Conservation (phyloP, 129 eudicot species). For the Scalesia atractyloides region DNA sequence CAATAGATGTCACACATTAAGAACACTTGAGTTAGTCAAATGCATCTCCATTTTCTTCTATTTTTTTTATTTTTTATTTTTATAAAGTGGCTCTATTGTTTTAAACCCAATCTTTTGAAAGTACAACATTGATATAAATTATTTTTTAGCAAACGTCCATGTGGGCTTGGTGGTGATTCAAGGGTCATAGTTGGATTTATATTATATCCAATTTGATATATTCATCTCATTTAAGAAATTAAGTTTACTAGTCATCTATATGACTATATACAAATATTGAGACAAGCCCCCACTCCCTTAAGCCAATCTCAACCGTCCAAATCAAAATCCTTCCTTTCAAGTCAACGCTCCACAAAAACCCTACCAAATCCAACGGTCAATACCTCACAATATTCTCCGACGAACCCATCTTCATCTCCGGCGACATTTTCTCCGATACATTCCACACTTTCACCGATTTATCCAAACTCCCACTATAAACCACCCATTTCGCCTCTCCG, state of each 20-base stretch:
- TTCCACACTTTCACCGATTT: conserved; percentile 96
- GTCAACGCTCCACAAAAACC: neutral
- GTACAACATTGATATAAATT: neutral
- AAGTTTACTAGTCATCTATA: neutral
- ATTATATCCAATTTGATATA: neutral
- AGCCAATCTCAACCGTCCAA: neutral
- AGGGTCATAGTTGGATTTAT: neutral
- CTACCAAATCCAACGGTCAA: neutral
- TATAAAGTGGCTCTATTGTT: neutral
- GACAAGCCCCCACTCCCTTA: neutral
- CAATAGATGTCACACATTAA: no score
- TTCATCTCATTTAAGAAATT: neutral
- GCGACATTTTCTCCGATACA: conserved; percentile 52
- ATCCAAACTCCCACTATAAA: conserved; percentile 90
- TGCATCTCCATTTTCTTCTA: no score
- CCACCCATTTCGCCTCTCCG: conserved; percentile 54
- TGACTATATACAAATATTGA: neutral
- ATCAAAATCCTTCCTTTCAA: neutral
- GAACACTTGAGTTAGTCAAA: no score
- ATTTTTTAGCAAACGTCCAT: neutral
- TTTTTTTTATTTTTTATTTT: no score
- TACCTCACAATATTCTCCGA: neutral
- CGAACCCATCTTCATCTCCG: conserved; percentile 26
- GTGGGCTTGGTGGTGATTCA: neutral
- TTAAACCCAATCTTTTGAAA: neutral